Conservation (phyloP, 23 red algal genomes). For the Gracilaria gracilis region DNA sequence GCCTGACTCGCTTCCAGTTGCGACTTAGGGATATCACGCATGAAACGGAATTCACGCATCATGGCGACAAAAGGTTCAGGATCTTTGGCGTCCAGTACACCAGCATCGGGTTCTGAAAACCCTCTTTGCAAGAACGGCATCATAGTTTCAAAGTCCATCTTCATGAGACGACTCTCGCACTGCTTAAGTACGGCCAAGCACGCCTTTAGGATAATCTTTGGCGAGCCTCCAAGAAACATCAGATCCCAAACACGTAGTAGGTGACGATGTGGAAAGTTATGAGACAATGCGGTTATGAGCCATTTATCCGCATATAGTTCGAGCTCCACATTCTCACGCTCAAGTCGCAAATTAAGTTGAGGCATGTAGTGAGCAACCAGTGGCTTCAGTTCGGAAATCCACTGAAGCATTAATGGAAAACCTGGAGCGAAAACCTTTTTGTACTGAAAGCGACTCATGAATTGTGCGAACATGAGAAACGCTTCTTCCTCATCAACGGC, state of each 20-base stretch:
- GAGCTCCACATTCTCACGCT: conserved; percentile 76
- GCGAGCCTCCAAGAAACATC: too few species aligned
- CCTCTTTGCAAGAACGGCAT: conserved; percentile 90
- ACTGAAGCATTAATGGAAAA: conserved; percentile 80
- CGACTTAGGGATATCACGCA: conserved; percentile 52
- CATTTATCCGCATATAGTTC: conserved; percentile 92
- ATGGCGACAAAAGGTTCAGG: conserved; percentile 60
- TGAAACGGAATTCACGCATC: conserved; percentile 76
- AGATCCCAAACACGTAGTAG: too few species aligned
- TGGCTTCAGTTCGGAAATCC: conserved; percentile 83
- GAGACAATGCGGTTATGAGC: too few species aligned
- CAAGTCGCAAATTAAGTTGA: conserved; percentile 53
- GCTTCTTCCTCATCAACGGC: conserved; percentile 83
- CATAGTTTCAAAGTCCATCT: conserved; percentile 90
- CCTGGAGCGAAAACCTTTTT: conserved; percentile 86
- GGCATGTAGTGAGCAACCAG: conserved; percentile 84
- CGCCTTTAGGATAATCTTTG: too few species aligned
- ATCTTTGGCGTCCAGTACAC: conserved; percentile 70
- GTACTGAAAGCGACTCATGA: conserved; percentile 93
- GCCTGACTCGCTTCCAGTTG: conserved; percentile 31
- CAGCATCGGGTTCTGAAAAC: conserved; percentile 80
- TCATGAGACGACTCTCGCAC: conserved; percentile 68
- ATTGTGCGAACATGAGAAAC: conserved; percentile 90
- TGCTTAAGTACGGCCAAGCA: conserved; percentile 81
- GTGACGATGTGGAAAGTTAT: too few species aligned